Evolutionary conservation across 768 basidiomycete species (phyloP).

Genomic region (Pleurotus platypus): DNA sequence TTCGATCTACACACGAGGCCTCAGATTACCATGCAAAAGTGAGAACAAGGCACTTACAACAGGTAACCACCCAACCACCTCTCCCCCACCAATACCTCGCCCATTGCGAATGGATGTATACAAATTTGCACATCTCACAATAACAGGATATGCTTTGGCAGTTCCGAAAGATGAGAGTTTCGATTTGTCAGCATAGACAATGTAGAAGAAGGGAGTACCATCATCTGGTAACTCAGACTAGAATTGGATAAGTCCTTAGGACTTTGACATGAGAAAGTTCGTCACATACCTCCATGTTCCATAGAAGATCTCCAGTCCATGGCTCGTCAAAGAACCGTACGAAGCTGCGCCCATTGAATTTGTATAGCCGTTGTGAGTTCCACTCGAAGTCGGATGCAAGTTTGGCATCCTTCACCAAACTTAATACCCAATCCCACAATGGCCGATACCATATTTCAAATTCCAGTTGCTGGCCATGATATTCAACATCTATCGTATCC

Average conservation of each 20-base stretch:
- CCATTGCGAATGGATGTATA: constrained; percentile 29
- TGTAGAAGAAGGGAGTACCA: constrained; percentile 24
- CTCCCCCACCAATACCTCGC: constrained; percentile 26
- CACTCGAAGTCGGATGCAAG: constrained; percentile 22
- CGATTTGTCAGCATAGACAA: constrained; percentile 39
- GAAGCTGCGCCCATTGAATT: constrained; percentile 22
- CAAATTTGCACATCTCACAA: constrained; percentile 28
- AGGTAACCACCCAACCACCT: constrained; percentile 34
- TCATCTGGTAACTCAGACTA: constrained; percentile 16
- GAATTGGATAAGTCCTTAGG: neutral
- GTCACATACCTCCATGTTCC: constrained; percentile 31
- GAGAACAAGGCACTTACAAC: constrained; percentile 21
- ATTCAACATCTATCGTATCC: constrained; percentile 15
- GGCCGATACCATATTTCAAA: constrained; percentile 18
- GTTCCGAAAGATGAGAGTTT: constrained; percentile 33
- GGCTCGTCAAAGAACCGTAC: constrained; percentile 30
- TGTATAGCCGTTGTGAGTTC: constrained; percentile 26
- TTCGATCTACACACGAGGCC: constrained; percentile 21
- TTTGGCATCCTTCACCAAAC: constrained; percentile 22
- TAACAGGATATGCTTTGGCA: constrained; percentile 32
- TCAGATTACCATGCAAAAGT: constrained; percentile 2
- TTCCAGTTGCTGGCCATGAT: constrained; percentile 10
- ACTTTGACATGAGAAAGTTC: neutral
- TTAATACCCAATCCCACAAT: constrained; percentile 23
- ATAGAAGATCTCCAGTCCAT: constrained; percentile 31